A percentile compares a stretch with the other conserved stretches of the same genome.
Conservation (phyloP, 495 filamentous ascomycete species). For the Penicillium fimorum region DNA sequence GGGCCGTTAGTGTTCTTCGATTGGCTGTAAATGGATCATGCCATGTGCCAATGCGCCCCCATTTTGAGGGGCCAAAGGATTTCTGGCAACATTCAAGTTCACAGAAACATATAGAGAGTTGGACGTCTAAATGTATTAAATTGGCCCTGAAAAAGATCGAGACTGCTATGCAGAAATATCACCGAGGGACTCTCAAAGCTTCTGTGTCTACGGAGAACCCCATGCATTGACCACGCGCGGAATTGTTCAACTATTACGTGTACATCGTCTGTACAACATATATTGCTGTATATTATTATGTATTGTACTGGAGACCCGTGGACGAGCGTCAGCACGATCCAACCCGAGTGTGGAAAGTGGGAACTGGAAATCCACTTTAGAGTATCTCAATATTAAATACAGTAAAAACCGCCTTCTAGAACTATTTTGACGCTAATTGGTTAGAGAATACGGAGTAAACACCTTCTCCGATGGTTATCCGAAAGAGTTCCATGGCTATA, state of each 20-base stretch:
- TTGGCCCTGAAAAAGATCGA: neutral
- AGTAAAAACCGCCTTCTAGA: conserved; percentile 14
- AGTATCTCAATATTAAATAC: conserved; percentile 2
- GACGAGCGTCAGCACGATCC: conserved; percentile 6
- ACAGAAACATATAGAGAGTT: neutral
- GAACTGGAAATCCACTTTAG: conserved; percentile 4
- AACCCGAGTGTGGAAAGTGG: conserved; percentile 6
- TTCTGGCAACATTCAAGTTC: neutral
- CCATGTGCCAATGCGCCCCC: conserved; percentile 1
- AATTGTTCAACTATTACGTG: neutral
- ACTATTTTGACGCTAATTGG: conserved; percentile 1
- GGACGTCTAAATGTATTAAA: neutral
- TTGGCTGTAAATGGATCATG: conserved; percentile 5
- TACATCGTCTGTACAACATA: neutral
- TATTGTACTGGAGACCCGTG: neutral
- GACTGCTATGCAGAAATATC: neutral
- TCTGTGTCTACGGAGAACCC: neutral
- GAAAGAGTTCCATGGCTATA: conserved; percentile 1
- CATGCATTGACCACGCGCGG: neutral
- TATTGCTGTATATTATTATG: neutral
- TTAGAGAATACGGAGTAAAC: neutral
- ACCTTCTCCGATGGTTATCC: neutral
- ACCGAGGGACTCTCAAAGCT: neutral
- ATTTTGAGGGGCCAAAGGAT: neutral
- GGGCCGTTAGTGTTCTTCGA: neutral